Conservation (phyloP, 225 moss, liverwort and hornwort genomes). For the Asterella californica region DNA sequence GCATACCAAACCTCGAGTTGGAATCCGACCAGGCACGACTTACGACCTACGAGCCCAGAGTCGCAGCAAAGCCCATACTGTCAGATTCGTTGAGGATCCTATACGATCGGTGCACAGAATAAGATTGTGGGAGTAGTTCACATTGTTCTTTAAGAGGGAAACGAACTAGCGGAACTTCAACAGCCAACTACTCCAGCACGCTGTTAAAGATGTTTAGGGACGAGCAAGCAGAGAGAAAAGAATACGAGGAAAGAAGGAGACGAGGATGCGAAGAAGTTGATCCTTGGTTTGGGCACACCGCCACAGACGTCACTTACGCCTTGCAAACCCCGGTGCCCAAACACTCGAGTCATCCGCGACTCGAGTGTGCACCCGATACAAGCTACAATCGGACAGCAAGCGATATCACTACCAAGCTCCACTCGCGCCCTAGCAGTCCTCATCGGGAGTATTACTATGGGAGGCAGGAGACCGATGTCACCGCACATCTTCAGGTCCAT, state of each 20-base stretch:
- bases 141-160: neutral
- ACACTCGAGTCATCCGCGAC: conserved; percentile 18
- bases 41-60: too few species aligned
- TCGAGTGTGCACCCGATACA: neutral
- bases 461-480: conserved; percentile 24
- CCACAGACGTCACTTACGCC: conserved; percentile 35
- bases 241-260: neutral
- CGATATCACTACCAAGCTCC: conserved; percentile 11
- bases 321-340: conserved; percentile 11
- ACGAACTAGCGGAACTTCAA: neutral
- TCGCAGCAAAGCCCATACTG: neutral
- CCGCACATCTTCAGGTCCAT: conserved; percentile 19
- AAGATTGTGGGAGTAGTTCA: neutral
- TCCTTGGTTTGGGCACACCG: conserved; percentile 35
- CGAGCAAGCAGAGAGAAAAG: conserved; percentile 4
- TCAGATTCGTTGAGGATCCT: neutral
- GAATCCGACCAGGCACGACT: neutral
- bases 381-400: conserved; percentile 20
- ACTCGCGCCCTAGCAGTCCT: conserved; percentile 9
- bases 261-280: conserved; percentile 6
- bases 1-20: neutral
- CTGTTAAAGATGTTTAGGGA: conserved; percentile 14
- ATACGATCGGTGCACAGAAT: neutral
- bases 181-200: neutral
- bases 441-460: conserved; percentile 16